Evolutionary conservation across 1,284 basidiomycete genomes (phyloP), one percentile per base, ranked within the genome.

Genomic region (Takashimella koratensis): DNA sequence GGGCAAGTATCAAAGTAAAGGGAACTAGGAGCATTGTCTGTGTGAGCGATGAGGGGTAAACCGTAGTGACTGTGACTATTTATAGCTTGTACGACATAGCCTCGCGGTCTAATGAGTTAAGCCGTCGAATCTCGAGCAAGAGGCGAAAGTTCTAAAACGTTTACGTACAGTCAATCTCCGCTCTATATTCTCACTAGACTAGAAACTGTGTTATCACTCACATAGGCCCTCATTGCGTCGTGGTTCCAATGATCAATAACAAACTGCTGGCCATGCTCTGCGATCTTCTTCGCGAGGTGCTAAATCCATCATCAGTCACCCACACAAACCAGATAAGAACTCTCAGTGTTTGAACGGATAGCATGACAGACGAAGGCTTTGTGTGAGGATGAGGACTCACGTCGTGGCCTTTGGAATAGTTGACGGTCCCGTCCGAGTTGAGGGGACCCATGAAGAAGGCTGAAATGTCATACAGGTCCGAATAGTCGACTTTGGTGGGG

Each of bases 231-330:
- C 76, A 79, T 77, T 57, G 78, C 76, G 27, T 72, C 71, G 73
- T 71, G 76, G 45, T 77, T 65, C 78, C 78, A 79, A 56, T 79
- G 72, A n/a, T 74, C 61, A 25, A 70, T 60, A 1, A 77, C 73
- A 63, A 79, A 80, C 42, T 71, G 57, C 45, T 74, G 73, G 3
- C 78, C 79, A 0, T 76, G 72, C 30, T 68, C 64, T 5, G 76
- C 79, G 21, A 81, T 80, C 62, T 76, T 71, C 54, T 73, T 62
- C 4, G 78, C 79, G n/a, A 79, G 60, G 20, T 74, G n/a, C n/a
- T n/a, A n/a, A n/a, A n/a, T n/a, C n/a, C n/a, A n/a, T n/a, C n/a
- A n/a, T n/a, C n/a, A n/a, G n/a, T n/a, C n/a, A n/a, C n/a, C n/a
- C n/a, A n/a, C n/a, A n/a, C n/a, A n/a, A n/a, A n/a, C n/a, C n/a